Evolutionary conservation across 2,329 filamentous ascomycete species (phyloP).

Genomic region (Penicillium sp.): DNA sequence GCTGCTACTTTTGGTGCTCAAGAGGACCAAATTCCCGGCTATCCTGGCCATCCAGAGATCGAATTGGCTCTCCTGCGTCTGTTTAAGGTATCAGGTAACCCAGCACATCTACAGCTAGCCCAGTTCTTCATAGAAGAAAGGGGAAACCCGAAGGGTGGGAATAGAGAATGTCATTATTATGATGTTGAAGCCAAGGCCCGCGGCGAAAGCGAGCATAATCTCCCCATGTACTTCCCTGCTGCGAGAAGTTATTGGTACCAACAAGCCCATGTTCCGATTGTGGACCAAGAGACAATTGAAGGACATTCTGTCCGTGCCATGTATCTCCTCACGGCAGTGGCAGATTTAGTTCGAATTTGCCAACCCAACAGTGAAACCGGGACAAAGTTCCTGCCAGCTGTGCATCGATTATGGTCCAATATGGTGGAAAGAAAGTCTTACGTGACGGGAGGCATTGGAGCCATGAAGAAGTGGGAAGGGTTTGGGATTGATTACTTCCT

Average conservation of each 20-base stretch:
- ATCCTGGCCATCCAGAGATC: conserved; percentile 62
- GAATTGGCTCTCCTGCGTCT: conserved; percentile 53
- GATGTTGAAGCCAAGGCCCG: conserved; percentile 55
- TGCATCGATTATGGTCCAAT: conserved; percentile 58
- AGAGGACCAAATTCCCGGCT: conserved; percentile 55
- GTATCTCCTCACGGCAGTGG: conserved; percentile 61
- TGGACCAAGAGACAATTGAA: conserved; percentile 56
- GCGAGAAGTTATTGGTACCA: conserved; percentile 51
- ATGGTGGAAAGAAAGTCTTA: conserved; percentile 66
- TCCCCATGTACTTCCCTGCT: conserved; percentile 51
- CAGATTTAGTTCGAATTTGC: conserved; percentile 54
- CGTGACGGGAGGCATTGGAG: conserved; percentile 62
- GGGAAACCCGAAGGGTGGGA: conserved; percentile 52
- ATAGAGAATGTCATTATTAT: conserved; percentile 55
- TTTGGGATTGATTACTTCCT: conserved; percentile 62
- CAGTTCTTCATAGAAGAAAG: conserved; percentile 60
- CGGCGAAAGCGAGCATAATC: conserved; percentile 51
- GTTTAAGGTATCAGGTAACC: conserved; percentile 41
- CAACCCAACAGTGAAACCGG: conserved; percentile 23
- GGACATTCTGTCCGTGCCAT: conserved; percentile 62
- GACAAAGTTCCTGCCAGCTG: conserved; percentile 38
- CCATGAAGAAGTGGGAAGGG: conserved; percentile 60
- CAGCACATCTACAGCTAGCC: conserved; percentile 50
- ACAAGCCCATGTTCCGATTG: conserved; percentile 58
- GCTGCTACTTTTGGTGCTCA: conserved; percentile 54